Percentiles rank a stretch among this genome's conserved stretches.
phyloP scores from a whole-genome alignment of 148 eudicot genomes.

The Camellia sinensis region DNA sequence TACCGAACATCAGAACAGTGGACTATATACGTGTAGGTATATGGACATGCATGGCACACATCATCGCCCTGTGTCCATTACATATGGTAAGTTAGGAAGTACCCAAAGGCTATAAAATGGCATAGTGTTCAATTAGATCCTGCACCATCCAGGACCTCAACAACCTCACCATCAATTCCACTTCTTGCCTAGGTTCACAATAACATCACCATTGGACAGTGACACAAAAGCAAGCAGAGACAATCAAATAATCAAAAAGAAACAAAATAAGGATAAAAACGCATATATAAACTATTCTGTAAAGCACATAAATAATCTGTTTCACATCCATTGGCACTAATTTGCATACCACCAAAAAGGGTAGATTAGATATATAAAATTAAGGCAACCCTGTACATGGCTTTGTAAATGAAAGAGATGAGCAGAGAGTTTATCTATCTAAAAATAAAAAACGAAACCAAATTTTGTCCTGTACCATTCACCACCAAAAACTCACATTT shows the following conservation, averaged over 20 bases:
- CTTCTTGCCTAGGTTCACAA: too few species aligned
- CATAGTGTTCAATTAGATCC: too few species aligned
- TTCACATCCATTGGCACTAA: not conserved
- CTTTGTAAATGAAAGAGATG: not conserved
- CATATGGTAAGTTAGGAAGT: too few species aligned
- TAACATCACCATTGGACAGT: not conserved
- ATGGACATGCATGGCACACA: too few species aligned
- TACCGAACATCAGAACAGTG: too few species aligned
- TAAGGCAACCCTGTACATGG: not conserved
- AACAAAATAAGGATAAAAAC: too few species aligned
- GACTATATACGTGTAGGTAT: too few species aligned
- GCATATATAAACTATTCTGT: not conserved
- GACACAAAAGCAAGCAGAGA: not conserved
- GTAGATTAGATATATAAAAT: not conserved
- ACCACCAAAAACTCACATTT: slow-evolving; percentile 1
- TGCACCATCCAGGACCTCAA: too few species aligned
- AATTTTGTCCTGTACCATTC: slow-evolving; percentile 18
- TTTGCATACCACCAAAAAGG: not conserved
- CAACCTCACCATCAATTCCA: too few species aligned
- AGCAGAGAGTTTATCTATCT: not conserved
- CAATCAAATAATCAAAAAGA: not conserved
- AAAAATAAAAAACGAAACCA: not conserved
- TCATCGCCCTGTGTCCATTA: too few species aligned
- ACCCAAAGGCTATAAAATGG: too few species aligned
- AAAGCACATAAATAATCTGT: not conserved